These are phyloP conservation scores for Priceomyces melissophilus DNA, from an alignment of 805 yeast species.

Conservation along the genomic window DNA sequence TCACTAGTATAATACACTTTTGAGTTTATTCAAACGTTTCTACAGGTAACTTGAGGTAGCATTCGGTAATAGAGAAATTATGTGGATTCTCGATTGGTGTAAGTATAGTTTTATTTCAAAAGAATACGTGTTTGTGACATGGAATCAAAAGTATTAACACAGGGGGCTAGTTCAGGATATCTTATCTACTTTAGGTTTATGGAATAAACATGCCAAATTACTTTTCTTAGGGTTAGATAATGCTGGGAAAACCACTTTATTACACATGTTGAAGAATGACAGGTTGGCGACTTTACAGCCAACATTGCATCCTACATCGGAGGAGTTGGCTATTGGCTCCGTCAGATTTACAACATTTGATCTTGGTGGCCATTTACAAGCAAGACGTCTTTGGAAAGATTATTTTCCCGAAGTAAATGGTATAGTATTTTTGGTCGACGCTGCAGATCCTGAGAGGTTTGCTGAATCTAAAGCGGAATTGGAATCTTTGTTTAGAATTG, in stretches of 20 bases:
- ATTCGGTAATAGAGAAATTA: slow-evolving; percentile 5
- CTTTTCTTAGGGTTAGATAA: slow-evolving; percentile 46
- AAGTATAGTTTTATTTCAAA: slow-evolving; percentile 14
- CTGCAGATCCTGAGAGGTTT: slow-evolving; percentile 94
- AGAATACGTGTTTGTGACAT: neutral
- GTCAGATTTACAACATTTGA: slow-evolving; percentile 97
- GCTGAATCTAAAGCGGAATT: slow-evolving; percentile 93
- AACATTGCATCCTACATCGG: slow-evolving; percentile 97
- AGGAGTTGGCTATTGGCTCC: slow-evolving; percentile 94
- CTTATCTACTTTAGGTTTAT: slow-evolving; percentile 43
- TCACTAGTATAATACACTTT: too few species aligned
- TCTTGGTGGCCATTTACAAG: slow-evolving; percentile 97
- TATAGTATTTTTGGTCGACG: slow-evolving; percentile 92
- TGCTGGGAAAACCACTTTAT: slow-evolving; percentile 46
- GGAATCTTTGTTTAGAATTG: slow-evolving; percentile 88
- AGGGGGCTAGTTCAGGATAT: slow-evolving; percentile 38
- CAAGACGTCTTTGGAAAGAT: slow-evolving; percentile 99
- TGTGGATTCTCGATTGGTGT: slow-evolving; percentile 41
- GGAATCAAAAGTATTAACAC: slow-evolving; percentile 7
- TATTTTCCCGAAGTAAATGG: slow-evolving; percentile 99
- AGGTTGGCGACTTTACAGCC: slow-evolving; percentile 97
- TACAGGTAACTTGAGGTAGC: too few species aligned
- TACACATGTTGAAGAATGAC: slow-evolving; percentile 69
- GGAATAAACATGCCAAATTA: slow-evolving; percentile 48
- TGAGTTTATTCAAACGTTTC: too few species aligned